Evolutionary conservation across 177 flowering plant species (phyloP).

Genomic region (Vitis hybrid): DNA sequence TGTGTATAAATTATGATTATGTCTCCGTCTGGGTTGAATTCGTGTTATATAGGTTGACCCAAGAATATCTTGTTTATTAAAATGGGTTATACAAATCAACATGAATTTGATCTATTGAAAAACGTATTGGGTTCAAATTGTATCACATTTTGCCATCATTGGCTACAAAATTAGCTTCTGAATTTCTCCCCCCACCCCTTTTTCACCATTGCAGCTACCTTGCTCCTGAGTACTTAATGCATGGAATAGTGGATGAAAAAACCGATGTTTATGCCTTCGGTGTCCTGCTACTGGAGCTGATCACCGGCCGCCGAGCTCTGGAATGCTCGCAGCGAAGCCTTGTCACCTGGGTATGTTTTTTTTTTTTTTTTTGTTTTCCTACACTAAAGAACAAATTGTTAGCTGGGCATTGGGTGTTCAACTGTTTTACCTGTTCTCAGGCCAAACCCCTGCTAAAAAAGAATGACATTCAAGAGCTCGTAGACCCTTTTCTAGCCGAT

Average conservation of each 20-base stretch:
- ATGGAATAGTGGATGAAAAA: constrained; percentile 52
- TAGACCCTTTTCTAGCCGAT: constrained; percentile 32
- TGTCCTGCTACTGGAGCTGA: constrained; percentile 46
- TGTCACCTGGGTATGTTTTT: constrained; percentile 41
- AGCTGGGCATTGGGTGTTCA: not conserved
- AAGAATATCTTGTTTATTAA: too few relatives aligned
- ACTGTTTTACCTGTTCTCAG: constrained; percentile 9
- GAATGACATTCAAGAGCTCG: constrained; percentile 30
- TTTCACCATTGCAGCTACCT: constrained; percentile 32
- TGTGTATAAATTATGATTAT: too few relatives aligned
- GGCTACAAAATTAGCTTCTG: not conserved
- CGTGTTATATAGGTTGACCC: too few relatives aligned
- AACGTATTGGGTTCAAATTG: too few relatives aligned
- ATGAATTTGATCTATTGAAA: too few relatives aligned
- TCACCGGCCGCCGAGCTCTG: constrained; percentile 49
- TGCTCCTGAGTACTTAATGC: constrained; percentile 54
- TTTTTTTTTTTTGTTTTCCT: not conserved
- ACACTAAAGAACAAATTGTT: not conserved
- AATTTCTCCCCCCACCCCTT: not conserved
- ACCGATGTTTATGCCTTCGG: constrained; percentile 59
- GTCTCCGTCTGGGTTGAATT: too few relatives aligned
- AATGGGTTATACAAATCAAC: too few relatives aligned
- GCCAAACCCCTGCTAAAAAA: constrained; percentile 47
- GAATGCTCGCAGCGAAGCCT: constrained; percentile 52
- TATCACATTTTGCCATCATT: too few relatives aligned